phyloP scores from a whole-genome alignment of 2,329 filamentous ascomycete species.

The Chaetomiaceae sp. region DNA sequence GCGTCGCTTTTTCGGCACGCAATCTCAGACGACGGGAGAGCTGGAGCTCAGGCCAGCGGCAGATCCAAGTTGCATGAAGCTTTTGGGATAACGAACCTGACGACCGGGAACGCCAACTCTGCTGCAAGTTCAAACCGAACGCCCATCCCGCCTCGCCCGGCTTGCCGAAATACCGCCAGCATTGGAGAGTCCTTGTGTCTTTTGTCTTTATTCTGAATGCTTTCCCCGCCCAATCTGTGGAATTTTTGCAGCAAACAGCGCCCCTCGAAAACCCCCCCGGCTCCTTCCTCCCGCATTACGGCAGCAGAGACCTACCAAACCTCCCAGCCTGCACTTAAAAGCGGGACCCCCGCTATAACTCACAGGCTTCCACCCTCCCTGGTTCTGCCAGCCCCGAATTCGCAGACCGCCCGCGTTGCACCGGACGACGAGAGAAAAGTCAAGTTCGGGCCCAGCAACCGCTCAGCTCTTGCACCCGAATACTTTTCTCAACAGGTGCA shows the following conservation, averaged over 20 bases:
- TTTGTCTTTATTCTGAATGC: constrained; percentile 8
- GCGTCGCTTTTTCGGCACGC: not conserved
- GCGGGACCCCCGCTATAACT: constrained; percentile 26
- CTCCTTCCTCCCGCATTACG: not conserved
- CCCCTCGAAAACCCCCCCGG: not conserved
- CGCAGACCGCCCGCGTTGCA: constrained; percentile 30
- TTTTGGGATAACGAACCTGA: not conserved
- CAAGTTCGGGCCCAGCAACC: constrained; percentile 22
- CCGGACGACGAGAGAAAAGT: constrained; percentile 30
- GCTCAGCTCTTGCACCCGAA: constrained; percentile 12
- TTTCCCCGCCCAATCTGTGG: not conserved
- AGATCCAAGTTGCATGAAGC: not conserved
- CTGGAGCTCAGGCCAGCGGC: not conserved
- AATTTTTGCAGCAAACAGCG: constrained; percentile 11
- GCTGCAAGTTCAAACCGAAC: too few species aligned
- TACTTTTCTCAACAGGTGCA: constrained; percentile 12
- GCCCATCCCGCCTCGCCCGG: too few species aligned
- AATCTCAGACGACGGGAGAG: not conserved
- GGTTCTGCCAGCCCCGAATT: constrained; percentile 22
- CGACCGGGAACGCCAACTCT: too few species aligned
- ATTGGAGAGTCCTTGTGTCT: too few species aligned
- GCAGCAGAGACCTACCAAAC: not conserved
- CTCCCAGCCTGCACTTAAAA: constrained; percentile 14
- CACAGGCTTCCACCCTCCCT: constrained; percentile 18
- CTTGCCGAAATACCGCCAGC: not conserved